These are phyloP conservation scores for Claviceps sp. DNA, from an alignment of 2,329 filamentous ascomycete species.

Conservation along the genomic window DNA sequence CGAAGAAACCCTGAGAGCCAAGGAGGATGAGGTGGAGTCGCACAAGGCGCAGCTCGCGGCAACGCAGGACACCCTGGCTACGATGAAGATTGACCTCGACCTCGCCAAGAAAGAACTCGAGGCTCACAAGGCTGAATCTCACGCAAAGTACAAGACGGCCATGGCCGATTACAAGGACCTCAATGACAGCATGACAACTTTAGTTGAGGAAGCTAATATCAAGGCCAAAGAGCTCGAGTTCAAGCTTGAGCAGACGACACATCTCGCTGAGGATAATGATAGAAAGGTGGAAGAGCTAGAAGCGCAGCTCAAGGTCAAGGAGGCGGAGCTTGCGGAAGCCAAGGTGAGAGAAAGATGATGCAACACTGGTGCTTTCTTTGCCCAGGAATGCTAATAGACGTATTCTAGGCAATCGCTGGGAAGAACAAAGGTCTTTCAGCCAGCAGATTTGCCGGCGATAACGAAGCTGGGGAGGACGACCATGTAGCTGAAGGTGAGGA, in stretches of 20 bases:
- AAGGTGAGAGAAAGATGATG: conserved; percentile 26
- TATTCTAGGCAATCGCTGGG: conserved; percentile 29
- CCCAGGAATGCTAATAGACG: not conserved
- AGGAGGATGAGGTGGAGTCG: conserved; percentile 23
- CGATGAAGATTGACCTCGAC: conserved; percentile 28
- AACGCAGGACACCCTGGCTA: conserved; percentile 20
- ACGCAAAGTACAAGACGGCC: conserved; percentile 39
- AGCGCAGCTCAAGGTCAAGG: conserved; percentile 47
- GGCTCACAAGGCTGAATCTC: conserved; percentile 35
- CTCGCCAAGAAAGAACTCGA: conserved; percentile 40
- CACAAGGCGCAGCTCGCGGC: conserved; percentile 20
- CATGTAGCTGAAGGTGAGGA: conserved; percentile 43
- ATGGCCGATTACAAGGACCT: conserved; percentile 49
- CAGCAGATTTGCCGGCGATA: conserved; percentile 37
- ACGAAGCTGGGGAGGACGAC: conserved; percentile 20
- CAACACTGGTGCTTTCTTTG: not conserved
- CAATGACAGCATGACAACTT: conserved; percentile 46
- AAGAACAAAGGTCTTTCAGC: conserved; percentile 38
- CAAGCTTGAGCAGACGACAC: conserved; percentile 31
- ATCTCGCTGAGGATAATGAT: conserved; percentile 32
- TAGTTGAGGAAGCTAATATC: conserved; percentile 44
- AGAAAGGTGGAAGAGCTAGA: conserved; percentile 36
- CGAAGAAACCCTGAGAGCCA: conserved; percentile 20
- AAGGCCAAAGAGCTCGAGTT: conserved; percentile 39
- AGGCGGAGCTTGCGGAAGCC: conserved; percentile 49